phyloP scores from a whole-genome alignment of 1,284 basidiomycete species.

The Violaceomyces palustris region DNA sequence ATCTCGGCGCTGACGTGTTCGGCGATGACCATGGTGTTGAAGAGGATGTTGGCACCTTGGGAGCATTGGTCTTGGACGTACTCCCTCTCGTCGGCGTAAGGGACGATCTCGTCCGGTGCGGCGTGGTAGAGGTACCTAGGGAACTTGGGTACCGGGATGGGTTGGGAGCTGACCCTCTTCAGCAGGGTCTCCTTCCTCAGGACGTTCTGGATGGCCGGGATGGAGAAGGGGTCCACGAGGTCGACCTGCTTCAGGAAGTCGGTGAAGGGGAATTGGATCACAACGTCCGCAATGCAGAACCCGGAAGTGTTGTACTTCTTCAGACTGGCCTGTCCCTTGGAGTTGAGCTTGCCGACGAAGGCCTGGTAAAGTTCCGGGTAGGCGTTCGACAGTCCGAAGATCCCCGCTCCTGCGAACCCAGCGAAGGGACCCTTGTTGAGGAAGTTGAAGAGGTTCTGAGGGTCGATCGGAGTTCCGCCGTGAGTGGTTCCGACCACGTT shows the following conservation, averaged over 20 bases:
- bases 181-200: slow-evolving; percentile 26
- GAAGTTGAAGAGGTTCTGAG: slow-evolving; percentile 14
- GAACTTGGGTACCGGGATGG: slow-evolving; percentile 32
- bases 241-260: slow-evolving; percentile 24
- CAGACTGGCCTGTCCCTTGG: slow-evolving; percentile 8
- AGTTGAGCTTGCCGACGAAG: slow-evolving; percentile 8
- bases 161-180: slow-evolving; percentile 7
- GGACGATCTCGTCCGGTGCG: slow-evolving; percentile 41
- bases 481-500: slow-evolving; percentile 40
- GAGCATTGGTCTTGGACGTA: slow-evolving; percentile 42
- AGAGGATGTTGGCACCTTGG: slow-evolving; percentile 39
- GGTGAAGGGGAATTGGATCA: slow-evolving; percentile 8
- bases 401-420: slow-evolving; percentile 35
- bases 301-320: slow-evolving; percentile 7
- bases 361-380: slow-evolving; percentile 23
- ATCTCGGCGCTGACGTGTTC: slow-evolving; percentile 30
- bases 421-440: slow-evolving; percentile 29
- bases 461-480: slow-evolving; percentile 42
- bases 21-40: slow-evolving; percentile 15
- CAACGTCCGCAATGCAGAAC: slow-evolving; percentile 19
- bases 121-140: slow-evolving; percentile 43
- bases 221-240: slow-evolving; percentile 19
- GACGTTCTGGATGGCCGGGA: slow-evolving; percentile 8
- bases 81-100: slow-evolving; percentile 16
- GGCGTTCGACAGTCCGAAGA: slow-evolving; percentile 19